These are phyloP conservation scores for Polygonum maritimum DNA, from an alignment of 148 eudicot species.

Conservation along the genomic window DNA sequence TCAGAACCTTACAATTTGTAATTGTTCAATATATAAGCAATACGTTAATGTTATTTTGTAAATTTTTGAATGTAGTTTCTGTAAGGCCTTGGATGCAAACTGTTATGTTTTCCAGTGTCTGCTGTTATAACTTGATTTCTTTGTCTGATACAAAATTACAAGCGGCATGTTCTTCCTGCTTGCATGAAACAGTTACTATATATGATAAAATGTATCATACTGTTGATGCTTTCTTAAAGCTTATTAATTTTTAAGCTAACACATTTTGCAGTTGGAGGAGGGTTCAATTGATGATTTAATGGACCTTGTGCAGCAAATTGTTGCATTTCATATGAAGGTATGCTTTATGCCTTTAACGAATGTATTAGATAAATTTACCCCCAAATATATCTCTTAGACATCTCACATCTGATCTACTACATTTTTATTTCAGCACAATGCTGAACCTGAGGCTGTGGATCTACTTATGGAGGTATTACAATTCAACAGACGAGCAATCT, in stretches of 20 bases:
- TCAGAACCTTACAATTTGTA: not conserved
- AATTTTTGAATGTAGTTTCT: not conserved
- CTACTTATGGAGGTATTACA: conserved; percentile 84
- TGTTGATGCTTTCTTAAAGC: not conserved
- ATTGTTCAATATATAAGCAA: not conserved
- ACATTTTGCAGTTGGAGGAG: conserved; percentile 49
- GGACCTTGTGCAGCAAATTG: conserved; percentile 77
- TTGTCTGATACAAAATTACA: not conserved
- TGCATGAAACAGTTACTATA: not conserved
- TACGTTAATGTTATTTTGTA: not conserved
- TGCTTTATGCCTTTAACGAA: not conserved
- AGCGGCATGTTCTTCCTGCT: not conserved
- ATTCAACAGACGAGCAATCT: not conserved
- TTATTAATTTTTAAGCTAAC: not conserved
- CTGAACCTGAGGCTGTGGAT: conserved; percentile 96
- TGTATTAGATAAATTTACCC: not conserved
- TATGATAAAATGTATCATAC: not conserved
- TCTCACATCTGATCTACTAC: not conserved
- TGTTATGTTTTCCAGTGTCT: not conserved
- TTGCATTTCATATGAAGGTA: conserved; percentile 93
- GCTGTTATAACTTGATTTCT: not conserved
- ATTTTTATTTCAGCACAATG: conserved; percentile 71
- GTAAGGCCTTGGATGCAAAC: not conserved
- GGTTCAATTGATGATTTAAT: conserved; percentile 54
- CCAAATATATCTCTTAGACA: not conserved